phyloP scores from a whole-genome alignment of 2,329 filamentous ascomycete species.

The Beauveria sp. region DNA sequence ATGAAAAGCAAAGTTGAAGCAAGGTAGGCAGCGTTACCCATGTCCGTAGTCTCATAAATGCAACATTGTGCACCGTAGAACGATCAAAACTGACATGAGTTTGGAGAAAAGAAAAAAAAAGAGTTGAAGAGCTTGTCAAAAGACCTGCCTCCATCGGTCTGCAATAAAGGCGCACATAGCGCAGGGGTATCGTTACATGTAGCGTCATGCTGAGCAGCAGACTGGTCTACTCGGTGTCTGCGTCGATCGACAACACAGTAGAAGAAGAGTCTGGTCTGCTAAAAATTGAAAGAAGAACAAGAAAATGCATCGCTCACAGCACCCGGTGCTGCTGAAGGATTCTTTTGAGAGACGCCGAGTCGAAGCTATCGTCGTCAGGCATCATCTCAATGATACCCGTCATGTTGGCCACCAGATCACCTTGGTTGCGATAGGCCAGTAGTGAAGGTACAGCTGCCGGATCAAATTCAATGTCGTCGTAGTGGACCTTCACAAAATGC shows the following conservation, averaged over 20 bases:
- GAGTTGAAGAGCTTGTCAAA: background rate
- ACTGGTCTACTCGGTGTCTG: background rate
- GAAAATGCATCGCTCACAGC: constrained; percentile 28
- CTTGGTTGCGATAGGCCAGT: constrained; percentile 77
- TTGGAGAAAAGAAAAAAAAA: background rate
- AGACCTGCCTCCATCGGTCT: background rate
- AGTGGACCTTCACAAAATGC: constrained; percentile 86
- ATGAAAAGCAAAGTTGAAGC: background rate
- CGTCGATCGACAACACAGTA: background rate
- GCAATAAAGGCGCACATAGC: background rate
- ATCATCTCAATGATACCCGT: constrained; percentile 84
- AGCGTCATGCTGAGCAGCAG: constrained; percentile 1
- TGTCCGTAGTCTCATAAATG: background rate
- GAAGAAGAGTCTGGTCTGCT: background rate
- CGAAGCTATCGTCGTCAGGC: constrained; percentile 57
- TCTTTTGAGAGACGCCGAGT: constrained; percentile 42
- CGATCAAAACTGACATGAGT: too few relatives aligned
- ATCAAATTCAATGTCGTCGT: constrained; percentile 91
- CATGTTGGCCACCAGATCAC: constrained; percentile 84
- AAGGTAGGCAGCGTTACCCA: background rate
- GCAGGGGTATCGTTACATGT: constrained; percentile 20
- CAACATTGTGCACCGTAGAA: too few relatives aligned
- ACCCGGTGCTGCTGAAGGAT: constrained; percentile 47
- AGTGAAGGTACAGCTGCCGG: constrained; percentile 79
- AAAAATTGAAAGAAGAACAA: background rate